Conservation (phyloP, 192 early-diverging fungal genomes). For the Chytriomyces sp. region DNA sequence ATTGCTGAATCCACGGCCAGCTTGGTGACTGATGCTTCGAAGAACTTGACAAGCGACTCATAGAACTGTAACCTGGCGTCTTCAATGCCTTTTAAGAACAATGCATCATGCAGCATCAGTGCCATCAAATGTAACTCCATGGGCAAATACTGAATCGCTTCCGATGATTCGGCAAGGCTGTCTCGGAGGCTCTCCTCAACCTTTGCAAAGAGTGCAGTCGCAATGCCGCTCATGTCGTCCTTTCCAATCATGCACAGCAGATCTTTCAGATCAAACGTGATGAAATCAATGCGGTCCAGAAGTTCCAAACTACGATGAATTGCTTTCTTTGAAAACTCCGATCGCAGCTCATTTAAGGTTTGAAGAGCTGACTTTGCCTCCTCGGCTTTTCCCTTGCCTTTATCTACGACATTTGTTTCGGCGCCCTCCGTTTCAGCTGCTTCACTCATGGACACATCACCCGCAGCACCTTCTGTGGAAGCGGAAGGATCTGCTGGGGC, state of each 20-base stretch:
- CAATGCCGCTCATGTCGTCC: constrained; percentile 42
- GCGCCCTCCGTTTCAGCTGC: not conserved
- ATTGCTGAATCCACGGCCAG: not conserved
- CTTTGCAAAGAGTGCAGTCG: constrained; percentile 38
- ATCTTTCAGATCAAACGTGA: constrained; percentile 73
- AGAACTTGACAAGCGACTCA: not conserved
- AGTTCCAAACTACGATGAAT: constrained; percentile 45
- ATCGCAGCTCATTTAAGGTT: constrained; percentile 45
- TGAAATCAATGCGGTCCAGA: constrained; percentile 60
- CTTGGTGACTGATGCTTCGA: constrained; percentile 1
- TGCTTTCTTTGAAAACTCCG: constrained; percentile 48
- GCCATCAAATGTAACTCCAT: constrained; percentile 63
- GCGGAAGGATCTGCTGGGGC: not conserved
- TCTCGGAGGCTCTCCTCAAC: not conserved
- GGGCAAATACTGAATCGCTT: not conserved
- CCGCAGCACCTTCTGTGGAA: not conserved
- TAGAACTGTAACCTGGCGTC: constrained; percentile 27
- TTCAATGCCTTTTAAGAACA: constrained; percentile 52
- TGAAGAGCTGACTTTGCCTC: constrained; percentile 29
- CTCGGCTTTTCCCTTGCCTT: constrained; percentile 58
- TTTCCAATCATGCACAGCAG: constrained; percentile 64
- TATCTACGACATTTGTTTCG: constrained; percentile 31
- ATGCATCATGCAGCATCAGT: constrained; percentile 61
- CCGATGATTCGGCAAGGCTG: not conserved
- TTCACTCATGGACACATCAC: not conserved